A percentile compares a stretch with the other conserved stretches of the same genome.
phyloP scores from a whole-genome alignment of 768 basidiomycete species.

The Infundibulicybe gibba region DNA sequence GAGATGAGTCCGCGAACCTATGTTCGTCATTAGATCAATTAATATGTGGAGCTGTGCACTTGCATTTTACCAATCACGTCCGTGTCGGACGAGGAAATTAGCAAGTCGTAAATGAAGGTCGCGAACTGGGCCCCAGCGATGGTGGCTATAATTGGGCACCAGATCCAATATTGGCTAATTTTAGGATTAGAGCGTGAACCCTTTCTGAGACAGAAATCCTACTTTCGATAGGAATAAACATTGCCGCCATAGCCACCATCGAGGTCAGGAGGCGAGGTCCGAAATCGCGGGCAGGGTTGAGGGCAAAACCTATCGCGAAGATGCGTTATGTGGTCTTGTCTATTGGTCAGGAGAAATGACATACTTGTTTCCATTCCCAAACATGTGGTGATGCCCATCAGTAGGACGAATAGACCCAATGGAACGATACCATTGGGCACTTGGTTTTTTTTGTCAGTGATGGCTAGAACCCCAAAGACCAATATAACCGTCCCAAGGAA shows the following conservation, averaged over 20 bases:
- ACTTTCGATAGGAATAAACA: conserved; percentile 43
- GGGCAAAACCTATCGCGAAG: conserved; percentile 39
- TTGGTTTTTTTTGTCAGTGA: neutral
- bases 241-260: conserved; percentile 67
- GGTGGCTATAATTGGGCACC: conserved; percentile 59
- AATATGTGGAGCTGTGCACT: too few relatives aligned
- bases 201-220: conserved; percentile 8
- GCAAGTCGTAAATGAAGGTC: conserved; percentile 50
- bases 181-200: neutral
- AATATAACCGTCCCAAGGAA: too few relatives aligned
- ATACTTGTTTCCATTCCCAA: too few relatives aligned
- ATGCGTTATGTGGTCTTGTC: too few relatives aligned
- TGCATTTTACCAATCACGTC: conserved; percentile 26
- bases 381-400: too few relatives aligned
- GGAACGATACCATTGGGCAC: too few relatives aligned
- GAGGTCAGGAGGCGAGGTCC: conserved; percentile 66
- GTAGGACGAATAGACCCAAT: too few relatives aligned
- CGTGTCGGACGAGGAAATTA: conserved; percentile 54
- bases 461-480: too few relatives aligned
- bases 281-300: conserved; percentile 72
- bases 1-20: too few relatives aligned
- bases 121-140: conserved; percentile 54
- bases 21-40: too few relatives aligned
- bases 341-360: neutral
- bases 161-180: conserved; percentile 65